Evolutionary conservation across 345 rosid species (phyloP), one percentile per base, ranked within the genome.

Genomic region (Brassica cretica): DNA sequence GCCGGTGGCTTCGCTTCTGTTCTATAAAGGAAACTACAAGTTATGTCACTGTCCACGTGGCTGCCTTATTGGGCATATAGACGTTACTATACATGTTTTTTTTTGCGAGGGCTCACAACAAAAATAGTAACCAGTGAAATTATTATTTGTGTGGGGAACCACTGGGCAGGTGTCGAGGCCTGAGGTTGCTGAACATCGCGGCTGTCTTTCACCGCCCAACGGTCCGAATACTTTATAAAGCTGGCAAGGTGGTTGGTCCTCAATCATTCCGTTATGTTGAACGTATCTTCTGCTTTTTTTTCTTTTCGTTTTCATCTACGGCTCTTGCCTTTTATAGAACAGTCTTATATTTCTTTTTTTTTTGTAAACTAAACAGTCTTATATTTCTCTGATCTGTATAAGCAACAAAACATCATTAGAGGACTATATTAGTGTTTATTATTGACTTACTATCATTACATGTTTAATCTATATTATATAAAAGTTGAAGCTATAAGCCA

Each of bases 161-260:
- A 33, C 33, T 2, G 5, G 64, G 68, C 82, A 78, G 70, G 73
- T 78, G 82, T 78, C 82, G 32, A 35, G 35, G 24, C 21, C 10
- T 53, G 8, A 24, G 16, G 56, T n/a, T 10, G 29, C 21, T 32
- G 1, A 35, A 65, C 55, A 53, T 60, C 77, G 72, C 72, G 32
- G 51, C 64, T 73, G 73, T 78, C 78, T 73, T 78, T 78, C 81
- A 46, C 73, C 76, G 81, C 41, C 82, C 60, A 68, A 74, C 65
- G 59, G 71, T 73, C 82, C 49, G 14, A 73, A 46, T 21, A 10
- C 68, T 72, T 61, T 8, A 53, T 68, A 63, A 61, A 16, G 61
- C 70, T 74, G 78, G 53, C 75, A 73, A 51, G 14, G 59, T 67
- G 25, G 37, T 51, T 73, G 71, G 51, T 67, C 16, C 56, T 49